Evolutionary conservation across 108 stramenopile species (phyloP), one percentile per base, ranked within the genome.

Genomic region (Phaeodactylum tricornutum): DNA sequence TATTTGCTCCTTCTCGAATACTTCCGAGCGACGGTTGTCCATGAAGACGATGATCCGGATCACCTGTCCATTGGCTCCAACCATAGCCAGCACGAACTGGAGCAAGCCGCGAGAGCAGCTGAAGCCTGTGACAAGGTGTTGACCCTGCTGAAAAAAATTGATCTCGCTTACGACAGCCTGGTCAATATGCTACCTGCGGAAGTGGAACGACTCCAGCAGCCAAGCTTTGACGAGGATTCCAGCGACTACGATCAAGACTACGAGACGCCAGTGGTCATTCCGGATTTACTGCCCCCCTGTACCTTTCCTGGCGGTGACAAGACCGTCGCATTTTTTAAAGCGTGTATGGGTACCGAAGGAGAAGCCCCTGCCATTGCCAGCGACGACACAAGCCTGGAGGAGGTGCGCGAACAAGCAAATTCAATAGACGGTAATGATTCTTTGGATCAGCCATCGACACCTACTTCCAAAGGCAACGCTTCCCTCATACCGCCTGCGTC

Each of bases 241-340:
- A 38, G 14, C 20, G 21, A 52, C 36, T n/a, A 11, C 41, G 41
- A 43, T 15, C 59, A 67, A 3, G 61, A 64, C 4, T 24, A 49
- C 27, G 67, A 68, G 36, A 43, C 54, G 2, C 61, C 61, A 24
- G 51, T 35, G 17, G 47, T 71, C 16, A 60, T 77, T 26, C 64
- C 75, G 1, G 75, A 72, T 43, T 50, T 77, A 3, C 50, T 77
- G 27, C 75, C 75, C 17, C 67, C 71, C 25, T 77, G 75, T 38
- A 66, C 56, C 6, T 62, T 71, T 21, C 24, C 39, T 22, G 43
- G 50, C 5, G 75, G 75, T 1, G 75, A 77, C 51, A 39, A 59
- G 21, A 77, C 75, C 5, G 19, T 69, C 1, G 60, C 54, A 27
- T 77, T 77, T 53, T 77, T 77, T 30, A 39, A 39, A 3, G 71